These are phyloP conservation scores for Backusella liffmaniae DNA, from an alignment of 192 early-diverging fungal genomes.

Conservation along the genomic window DNA sequence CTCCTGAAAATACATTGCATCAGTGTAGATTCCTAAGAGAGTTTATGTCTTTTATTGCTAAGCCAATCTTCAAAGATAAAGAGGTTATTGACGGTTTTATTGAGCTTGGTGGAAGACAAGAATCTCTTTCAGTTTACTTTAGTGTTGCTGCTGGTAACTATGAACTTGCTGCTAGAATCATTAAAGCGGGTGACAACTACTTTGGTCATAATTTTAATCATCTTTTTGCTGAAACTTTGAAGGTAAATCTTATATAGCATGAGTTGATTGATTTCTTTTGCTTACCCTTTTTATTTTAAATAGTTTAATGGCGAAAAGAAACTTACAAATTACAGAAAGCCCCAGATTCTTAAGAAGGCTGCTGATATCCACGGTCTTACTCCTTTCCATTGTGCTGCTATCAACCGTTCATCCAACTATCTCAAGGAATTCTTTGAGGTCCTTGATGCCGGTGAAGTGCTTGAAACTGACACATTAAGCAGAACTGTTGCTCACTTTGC, in stretches of 20 bases:
- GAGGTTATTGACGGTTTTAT: slow-evolving; percentile 6
- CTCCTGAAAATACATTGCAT: neutral
- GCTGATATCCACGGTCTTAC: slow-evolving; percentile 32
- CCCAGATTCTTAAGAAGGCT: slow-evolving; percentile 43
- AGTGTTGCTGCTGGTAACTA: slow-evolving; percentile 25
- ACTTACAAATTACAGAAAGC: slow-evolving; percentile 14
- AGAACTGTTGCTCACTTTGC: slow-evolving; percentile 52
- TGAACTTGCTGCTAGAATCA: slow-evolving; percentile 3
- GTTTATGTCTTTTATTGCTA: neutral
- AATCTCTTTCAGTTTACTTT: slow-evolving; percentile 9
- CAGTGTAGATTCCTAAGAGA: neutral
- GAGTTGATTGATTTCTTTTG: neutral
- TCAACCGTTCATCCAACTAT: slow-evolving; percentile 37
- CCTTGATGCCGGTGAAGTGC: slow-evolving; percentile 27
- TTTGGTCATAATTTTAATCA: slow-evolving; percentile 18
- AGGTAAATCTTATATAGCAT: slow-evolving; percentile 8
- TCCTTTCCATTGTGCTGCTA: slow-evolving; percentile 48
- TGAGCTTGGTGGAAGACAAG: neutral
- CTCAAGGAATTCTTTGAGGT: slow-evolving; percentile 37
- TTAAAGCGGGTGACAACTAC: neutral
- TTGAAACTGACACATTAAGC: slow-evolving; percentile 41
- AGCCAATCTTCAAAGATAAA: neutral
- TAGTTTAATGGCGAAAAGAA: slow-evolving; percentile 15
- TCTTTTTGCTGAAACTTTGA: slow-evolving; percentile 22
- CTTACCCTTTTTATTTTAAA: neutral